These are phyloP conservation scores for Pneumocystis oryctolagi DNA, from an alignment of 1,139 yeast genomes.

Conservation along the genomic window DNA sequence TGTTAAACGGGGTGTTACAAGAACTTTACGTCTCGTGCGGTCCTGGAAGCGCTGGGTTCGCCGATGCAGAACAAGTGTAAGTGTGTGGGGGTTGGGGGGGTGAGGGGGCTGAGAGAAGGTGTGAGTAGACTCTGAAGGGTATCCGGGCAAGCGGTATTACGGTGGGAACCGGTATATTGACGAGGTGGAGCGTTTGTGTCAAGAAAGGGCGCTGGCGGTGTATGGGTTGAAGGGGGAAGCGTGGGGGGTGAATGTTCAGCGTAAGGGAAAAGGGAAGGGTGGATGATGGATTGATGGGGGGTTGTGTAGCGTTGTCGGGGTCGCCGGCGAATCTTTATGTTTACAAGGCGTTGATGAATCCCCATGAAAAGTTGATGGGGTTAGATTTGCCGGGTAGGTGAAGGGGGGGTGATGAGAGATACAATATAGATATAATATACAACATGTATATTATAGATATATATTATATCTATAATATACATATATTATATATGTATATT, in stretches of 20 bases:
- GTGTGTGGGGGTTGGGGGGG: not conserved
- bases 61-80: conserved; percentile 73
- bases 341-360: conserved; percentile 78
- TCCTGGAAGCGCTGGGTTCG: conserved; percentile 90
- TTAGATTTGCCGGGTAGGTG: conserved; percentile 82
- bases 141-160: conserved; percentile 81
- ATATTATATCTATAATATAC: too few species aligned
- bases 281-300: conserved; percentile 97
- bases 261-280: conserved; percentile 54
- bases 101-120: not conserved
- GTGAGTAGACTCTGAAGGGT: conserved; percentile 53
- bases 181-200: conserved; percentile 81
- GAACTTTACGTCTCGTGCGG: conserved; percentile 32
- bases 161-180: conserved; percentile 96
- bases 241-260: conserved; percentile 97
- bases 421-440: conserved; percentile 55
- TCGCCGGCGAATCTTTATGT: conserved; percentile 96
- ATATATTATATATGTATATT: too few species aligned
- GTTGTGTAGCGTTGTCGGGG: conserved; percentile 52
- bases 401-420: not conserved
- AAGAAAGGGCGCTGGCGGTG: conserved; percentile 80
- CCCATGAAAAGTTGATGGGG: conserved; percentile 92
- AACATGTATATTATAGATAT: conserved; percentile 81
- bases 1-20: too few species aligned
- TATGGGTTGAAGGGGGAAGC: conserved; percentile 62